Percentiles rank a stretch among this genome's conserved stretches.
Evolutionary conservation across 129 eudicot genomes (phyloP).

Genomic region (Glebionis coronaria): DNA sequence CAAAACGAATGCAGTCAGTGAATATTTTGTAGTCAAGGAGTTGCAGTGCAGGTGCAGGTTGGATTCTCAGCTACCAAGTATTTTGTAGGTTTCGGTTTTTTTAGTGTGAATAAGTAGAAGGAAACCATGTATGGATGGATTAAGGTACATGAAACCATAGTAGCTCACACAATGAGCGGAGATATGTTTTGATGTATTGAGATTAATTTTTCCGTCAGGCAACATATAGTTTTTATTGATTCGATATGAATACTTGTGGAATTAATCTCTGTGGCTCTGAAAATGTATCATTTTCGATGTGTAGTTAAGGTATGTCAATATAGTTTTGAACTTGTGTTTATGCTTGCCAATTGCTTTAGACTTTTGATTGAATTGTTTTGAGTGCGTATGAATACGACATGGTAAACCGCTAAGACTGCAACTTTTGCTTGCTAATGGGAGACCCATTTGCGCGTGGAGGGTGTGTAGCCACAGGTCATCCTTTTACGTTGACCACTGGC

Average conservation of each 20-base stretch:
- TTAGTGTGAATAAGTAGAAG: conserved; percentile 36
- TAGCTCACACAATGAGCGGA: conserved; percentile 25
- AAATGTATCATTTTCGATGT: background rate
- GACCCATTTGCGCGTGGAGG: no score
- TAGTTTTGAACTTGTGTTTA: background rate
- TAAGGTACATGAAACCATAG: conserved; percentile 22
- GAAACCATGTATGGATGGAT: conserved; percentile 7
- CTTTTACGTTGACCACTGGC: no score
- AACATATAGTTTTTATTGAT: background rate
- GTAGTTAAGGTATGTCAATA: background rate
- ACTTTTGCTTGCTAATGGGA: no score
- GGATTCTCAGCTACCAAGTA: conserved; percentile 75
- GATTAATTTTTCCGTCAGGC: background rate
- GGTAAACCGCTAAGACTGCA: no score
- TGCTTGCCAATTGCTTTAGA: background rate
- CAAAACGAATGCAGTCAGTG: no score
- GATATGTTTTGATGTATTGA: conserved; percentile 1
- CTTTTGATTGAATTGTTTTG: no score
- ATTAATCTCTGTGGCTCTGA: background rate
- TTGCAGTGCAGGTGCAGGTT: conserved; percentile 81
- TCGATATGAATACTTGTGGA: background rate
- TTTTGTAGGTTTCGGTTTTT: conserved; percentile 47
- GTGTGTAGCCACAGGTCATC: no score
- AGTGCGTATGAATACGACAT: no score
- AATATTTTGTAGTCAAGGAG: conserved; percentile 73